Percentiles rank a stretch among this genome's conserved stretches.
phyloP scores from a whole-genome alignment of 2,329 filamentous ascomycete genomes.

The Macroventuria anomochaeta region DNA sequence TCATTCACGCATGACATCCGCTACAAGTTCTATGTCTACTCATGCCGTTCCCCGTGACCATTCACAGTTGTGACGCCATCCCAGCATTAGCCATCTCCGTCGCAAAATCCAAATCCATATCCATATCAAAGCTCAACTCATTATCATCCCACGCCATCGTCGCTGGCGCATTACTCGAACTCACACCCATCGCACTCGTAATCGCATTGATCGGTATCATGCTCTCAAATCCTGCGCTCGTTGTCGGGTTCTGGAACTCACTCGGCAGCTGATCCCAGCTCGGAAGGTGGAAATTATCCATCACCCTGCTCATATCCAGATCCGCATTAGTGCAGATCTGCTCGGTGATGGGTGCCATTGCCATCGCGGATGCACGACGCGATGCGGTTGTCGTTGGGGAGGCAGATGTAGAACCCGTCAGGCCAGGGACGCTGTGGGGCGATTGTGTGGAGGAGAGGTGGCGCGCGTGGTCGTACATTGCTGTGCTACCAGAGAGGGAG shows the following conservation, averaged over 20 bases:
- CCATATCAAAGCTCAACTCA: slow-evolving; percentile 42
- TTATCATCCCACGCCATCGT: slow-evolving; percentile 40
- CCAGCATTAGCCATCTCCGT: slow-evolving; percentile 17
- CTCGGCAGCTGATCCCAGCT: slow-evolving; percentile 38
- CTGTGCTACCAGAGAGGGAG: slow-evolving; percentile 32
- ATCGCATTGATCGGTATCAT: slow-evolving; percentile 24
- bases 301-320: slow-evolving; percentile 4
- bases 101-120: slow-evolving; percentile 35
- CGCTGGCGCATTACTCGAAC: background rate
- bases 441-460: slow-evolving; percentile 24
- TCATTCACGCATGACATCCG: too few relatives aligned
- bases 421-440: slow-evolving; percentile 22
- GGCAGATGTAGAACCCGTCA: slow-evolving; percentile 26
- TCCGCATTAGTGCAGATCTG: slow-evolving; percentile 19
- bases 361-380: slow-evolving; percentile 16
- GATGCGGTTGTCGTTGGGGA: slow-evolving; percentile 26
- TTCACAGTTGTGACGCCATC: too few relatives aligned
- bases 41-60: too few relatives aligned
- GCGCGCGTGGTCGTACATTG: slow-evolving; percentile 22
- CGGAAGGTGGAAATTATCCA: slow-evolving; percentile 32
- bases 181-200: slow-evolving; percentile 13
- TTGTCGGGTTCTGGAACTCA: slow-evolving; percentile 33
- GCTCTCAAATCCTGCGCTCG: slow-evolving; percentile 27
- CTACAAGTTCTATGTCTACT: background rate
- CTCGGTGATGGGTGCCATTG: slow-evolving; percentile 31